These are phyloP conservation scores for Volvox africanus DNA, from an alignment of 139 green algal species.

Conservation along the genomic window DNA sequence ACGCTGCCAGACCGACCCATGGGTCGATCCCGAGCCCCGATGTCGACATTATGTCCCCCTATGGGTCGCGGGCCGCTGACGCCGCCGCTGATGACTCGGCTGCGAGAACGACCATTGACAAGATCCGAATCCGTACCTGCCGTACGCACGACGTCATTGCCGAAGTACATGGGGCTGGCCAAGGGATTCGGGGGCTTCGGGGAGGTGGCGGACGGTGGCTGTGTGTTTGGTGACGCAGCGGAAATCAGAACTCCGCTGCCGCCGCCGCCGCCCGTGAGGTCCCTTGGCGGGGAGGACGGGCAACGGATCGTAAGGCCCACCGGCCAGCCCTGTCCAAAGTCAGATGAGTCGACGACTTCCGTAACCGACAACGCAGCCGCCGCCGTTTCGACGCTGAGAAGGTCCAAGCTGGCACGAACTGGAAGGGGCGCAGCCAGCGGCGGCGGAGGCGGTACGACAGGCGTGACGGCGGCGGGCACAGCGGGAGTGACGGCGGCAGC, in stretches of 20 bases:
- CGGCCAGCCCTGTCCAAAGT: background rate
- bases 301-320: background rate
- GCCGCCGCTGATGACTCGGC: background rate
- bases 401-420: conserved; percentile 9
- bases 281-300: background rate
- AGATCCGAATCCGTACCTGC: background rate
- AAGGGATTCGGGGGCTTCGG: background rate
- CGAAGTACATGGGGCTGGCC: background rate
- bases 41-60: background rate
- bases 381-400: background rate
- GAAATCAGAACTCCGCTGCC: background rate
- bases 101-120: background rate
- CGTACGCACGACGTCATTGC: background rate
- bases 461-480: background rate
- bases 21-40: background rate
- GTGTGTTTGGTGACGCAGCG: background rate
- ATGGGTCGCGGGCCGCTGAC: background rate
- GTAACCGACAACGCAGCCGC: background rate
- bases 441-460: background rate
- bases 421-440: conserved; percentile 8
- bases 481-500: background rate
- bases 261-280: too few species aligned
- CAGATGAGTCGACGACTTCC: background rate
- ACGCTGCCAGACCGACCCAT: background rate
- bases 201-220: background rate